These are phyloP conservation scores for Trichoderma asperelloides DNA, from an alignment of 495 filamentous ascomycete species.

Conservation along the genomic window DNA sequence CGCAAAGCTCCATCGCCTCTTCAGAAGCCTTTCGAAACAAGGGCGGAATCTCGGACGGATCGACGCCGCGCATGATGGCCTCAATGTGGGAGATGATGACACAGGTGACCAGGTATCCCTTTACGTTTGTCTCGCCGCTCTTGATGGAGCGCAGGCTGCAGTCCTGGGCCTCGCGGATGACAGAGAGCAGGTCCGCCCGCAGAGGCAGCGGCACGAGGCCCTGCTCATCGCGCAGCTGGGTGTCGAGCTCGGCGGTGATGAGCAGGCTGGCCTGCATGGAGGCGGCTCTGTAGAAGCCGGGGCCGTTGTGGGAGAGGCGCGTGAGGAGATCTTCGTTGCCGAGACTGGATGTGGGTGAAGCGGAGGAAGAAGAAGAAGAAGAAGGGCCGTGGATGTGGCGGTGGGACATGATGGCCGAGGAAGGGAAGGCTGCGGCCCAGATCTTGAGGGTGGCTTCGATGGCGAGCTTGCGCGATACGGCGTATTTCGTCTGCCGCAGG, in stretches of 20 bases:
- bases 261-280: slow-evolving; percentile 35
- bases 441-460: slow-evolving; percentile 37
- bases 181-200: slow-evolving; percentile 35
- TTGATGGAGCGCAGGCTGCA: slow-evolving; percentile 37
- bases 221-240: slow-evolving; percentile 41
- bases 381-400: background rate
- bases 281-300: slow-evolving; percentile 39
- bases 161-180: slow-evolving; percentile 36
- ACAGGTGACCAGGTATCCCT: slow-evolving; percentile 42
- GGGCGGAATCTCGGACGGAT: background rate
- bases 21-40: background rate
- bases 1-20: background rate
- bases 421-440: slow-evolving; percentile 7
- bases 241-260: slow-evolving; percentile 41
- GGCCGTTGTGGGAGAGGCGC: slow-evolving; percentile 35
- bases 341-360: too few species aligned
- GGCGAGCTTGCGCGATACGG: slow-evolving; percentile 37
- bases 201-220: slow-evolving; percentile 22
- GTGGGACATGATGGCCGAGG: background rate
- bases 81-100: slow-evolving; percentile 39
- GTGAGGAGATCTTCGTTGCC: slow-evolving; percentile 27
- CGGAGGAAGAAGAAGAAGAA: background rate
- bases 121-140: slow-evolving; percentile 49
- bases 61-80: slow-evolving; percentile 23
- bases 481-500: slow-evolving; percentile 31